Evolutionary conservation across 495 filamentous ascomycete species (phyloP), one percentile per base, ranked within the genome.

Genomic region (Durotheca rogersii): DNA sequence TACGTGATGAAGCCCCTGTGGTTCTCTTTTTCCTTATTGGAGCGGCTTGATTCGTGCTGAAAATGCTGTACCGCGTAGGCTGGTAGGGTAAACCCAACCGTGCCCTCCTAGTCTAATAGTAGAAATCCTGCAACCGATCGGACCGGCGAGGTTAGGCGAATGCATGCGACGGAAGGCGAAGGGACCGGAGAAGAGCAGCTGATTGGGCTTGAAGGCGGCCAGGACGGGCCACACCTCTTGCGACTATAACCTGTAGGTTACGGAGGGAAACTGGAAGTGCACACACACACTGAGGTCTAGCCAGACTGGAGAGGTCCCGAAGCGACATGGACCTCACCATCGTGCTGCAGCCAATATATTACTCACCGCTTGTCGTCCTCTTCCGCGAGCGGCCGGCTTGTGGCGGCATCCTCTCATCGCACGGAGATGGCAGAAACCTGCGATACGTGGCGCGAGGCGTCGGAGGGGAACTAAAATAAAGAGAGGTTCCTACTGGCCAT

Each of bases 341-440:
- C 42, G 34, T 29, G 27, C 46, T 59, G 56, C 56, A 59, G 41
- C 46, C 41, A 50, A 52, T 60, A 43, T 29, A 47, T 60, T 48
- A 56, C 47, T 56, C 57, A 60, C 57, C 57, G 57, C 57, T 42
- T 43, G 51, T 51, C 42, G 39, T 31, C 46, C 43, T 42, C 38
- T 41, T 41, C 7, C 47, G 41, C 47, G 38, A 33, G 41, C 32
- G 25, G n/a, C 47, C 51, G 51, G 47, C 51, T 47, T 52, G 57
- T 52, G 52, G 41, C 42, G 51, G 45, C 50, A 60, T 60, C 51
- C 56, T 34, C 51, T 46, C 55, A 56, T 48, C 47, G 31, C 33
- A 34, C 51, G 16, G 23, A 41, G 15, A 54, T 58, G 50, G 41
- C 36, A 49, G 21, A 34, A 59, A 51, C 38, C 50, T 44, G 31